A percentile compares a stretch with the other conserved stretches of the same genome.
These are phyloP conservation scores for Fusarium xyrophilum DNA, from an alignment of 2,329 filamentous ascomycete species.

Conservation along the genomic window DNA sequence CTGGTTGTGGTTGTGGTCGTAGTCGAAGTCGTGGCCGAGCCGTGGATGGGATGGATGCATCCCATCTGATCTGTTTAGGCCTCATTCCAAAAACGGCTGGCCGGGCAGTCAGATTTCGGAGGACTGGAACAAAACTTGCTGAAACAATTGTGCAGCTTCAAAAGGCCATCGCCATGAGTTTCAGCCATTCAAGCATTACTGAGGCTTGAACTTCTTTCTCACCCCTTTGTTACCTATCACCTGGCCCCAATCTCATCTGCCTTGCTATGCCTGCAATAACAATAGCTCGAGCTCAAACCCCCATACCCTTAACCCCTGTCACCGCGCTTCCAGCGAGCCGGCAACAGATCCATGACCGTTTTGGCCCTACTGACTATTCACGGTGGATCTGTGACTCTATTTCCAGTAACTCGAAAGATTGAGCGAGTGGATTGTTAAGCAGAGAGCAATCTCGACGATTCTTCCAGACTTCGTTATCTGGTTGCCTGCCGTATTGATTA, in stretches of 20 bases:
- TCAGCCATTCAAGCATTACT: constrained; percentile 1
- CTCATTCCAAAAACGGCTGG: constrained; percentile 27
- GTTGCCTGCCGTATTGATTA: constrained; percentile 19
- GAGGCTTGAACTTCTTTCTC: not conserved
- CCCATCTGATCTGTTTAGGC: constrained; percentile 29
- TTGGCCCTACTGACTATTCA: constrained; percentile 31
- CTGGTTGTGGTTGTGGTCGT: not conserved
- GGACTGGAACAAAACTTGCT: constrained; percentile 9
- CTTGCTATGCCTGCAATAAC: constrained; percentile 37
- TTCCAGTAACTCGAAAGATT: constrained; percentile 27
- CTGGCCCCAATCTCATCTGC: constrained; percentile 34
- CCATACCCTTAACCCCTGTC: constrained; percentile 28
- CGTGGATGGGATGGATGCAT: constrained; percentile 22
- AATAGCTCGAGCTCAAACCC: constrained; percentile 37
- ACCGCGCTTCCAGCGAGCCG: constrained; percentile 37
- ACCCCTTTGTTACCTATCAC: constrained; percentile 18
- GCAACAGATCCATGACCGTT: constrained; percentile 38
- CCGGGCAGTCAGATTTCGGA: constrained; percentile 12
- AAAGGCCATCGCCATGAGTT: constrained; percentile 5
- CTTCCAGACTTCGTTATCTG: constrained; percentile 10
- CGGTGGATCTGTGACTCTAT: constrained; percentile 38
- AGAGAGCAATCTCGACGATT: constrained; percentile 29
- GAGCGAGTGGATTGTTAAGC: constrained; percentile 37
- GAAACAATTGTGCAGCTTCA: constrained; percentile 14
- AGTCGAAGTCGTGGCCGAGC: constrained; percentile 13